A percentile compares a stretch with the other conserved stretches of the same genome.
Conservation (phyloP, 768 basidiomycete genomes). For the Suillus weaverae region DNA sequence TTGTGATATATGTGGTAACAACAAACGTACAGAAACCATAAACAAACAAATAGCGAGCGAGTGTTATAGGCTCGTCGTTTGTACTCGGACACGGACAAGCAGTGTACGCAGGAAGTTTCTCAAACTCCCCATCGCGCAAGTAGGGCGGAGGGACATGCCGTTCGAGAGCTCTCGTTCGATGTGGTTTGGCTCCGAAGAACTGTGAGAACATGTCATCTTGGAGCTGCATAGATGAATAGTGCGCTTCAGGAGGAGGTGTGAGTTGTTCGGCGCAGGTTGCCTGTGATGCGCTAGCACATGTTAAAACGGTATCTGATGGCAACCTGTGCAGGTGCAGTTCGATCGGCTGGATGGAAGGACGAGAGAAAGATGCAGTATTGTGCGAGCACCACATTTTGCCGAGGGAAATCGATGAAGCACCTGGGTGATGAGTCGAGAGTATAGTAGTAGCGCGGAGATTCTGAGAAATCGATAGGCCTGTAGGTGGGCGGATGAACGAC, state of each 20-base stretch:
- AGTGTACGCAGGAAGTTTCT: slow-evolving; percentile 27
- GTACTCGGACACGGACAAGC: slow-evolving; percentile 19
- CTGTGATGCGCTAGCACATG: slow-evolving; percentile 12
- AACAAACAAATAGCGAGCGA: slow-evolving; percentile 61
- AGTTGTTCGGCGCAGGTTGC: slow-evolving; percentile 6
- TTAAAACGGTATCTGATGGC: slow-evolving; percentile 19
- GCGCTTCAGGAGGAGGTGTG: slow-evolving; percentile 18
- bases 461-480: neutral
- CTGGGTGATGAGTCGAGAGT: neutral
- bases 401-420: slow-evolving; percentile 17
- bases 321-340: slow-evolving; percentile 23
- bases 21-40: slow-evolving; percentile 57
- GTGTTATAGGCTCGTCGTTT: slow-evolving; percentile 50
- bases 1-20: slow-evolving; percentile 5
- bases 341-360: slow-evolving; percentile 22
- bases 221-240: slow-evolving; percentile 27
- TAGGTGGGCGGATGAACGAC: neutral
- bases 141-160: slow-evolving; percentile 41
- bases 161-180: slow-evolving; percentile 25
- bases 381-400: slow-evolving; percentile 13
- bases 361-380: slow-evolving; percentile 3
- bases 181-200: slow-evolving; percentile 31
- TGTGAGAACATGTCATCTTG: slow-evolving; percentile 32
- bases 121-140: slow-evolving; percentile 39
- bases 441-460: neutral